Base-by-base conservation (phyloP, 345 rosid species). In the Gynandropsis gynandra region DNA sequence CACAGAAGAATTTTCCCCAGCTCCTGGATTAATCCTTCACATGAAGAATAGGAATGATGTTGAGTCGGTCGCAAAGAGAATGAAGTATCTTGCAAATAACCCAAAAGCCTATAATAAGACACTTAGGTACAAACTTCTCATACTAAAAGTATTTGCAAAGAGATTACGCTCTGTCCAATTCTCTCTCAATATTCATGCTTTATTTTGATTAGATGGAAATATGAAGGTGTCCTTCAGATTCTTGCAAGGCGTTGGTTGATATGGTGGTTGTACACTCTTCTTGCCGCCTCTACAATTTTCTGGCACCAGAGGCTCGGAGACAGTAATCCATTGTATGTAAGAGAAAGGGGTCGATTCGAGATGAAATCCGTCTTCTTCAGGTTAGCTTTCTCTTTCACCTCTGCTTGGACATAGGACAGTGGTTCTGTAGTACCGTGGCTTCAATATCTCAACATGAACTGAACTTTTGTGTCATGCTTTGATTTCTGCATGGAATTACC, bases 221-320 rank as follows among this genome's bases (percentile, higher is more conserved):
- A 80, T 5, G 83, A 92, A 35, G 95, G 98, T n/a, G n/a, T n/a
- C 98, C 96, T 18, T 79, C 87, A 8, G 90, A 87, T 69, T 78
- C 90, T 60, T 92, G 87, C 75, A 92, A 85, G 74, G 97, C 98
- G 53, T 87, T 92, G 15, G 80, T 92, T 56, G 98, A 92, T 72
- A 87, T 87, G 98, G 86, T 97, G 21, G 90, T 86, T 2, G 97
- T 87, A 16, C 97, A 92, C 52, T 92, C 97, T 40, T 85, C 98
- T n/a, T 92, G 98, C 54, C 95, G 97, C n/a, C 88, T 87, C 52
- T 92, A 97, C 67, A 80, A 87, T 62, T 82, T 87, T 67, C 55
- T 92, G 36, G 98, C 69, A 73, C 68, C 17, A 74, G 72, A 62
- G 70, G 86, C 33, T 54, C 79, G 19, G 76, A 79, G 60, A 85